phyloP scores from a whole-genome alignment of 2,329 filamentous ascomycete genomes.

The Colletotrichum melonis region DNA sequence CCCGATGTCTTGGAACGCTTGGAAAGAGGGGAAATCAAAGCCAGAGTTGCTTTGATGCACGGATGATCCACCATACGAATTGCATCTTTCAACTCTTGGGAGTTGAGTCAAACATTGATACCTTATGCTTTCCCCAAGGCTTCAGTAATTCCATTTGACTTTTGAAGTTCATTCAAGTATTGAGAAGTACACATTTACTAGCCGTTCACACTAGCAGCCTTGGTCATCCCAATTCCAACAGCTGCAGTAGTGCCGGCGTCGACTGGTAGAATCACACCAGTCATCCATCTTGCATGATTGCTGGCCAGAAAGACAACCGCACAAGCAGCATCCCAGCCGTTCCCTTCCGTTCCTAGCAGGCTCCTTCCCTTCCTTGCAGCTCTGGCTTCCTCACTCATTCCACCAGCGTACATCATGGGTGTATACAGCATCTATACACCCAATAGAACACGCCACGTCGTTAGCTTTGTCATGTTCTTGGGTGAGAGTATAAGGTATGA shows the following conservation, averaged over 20 bases:
- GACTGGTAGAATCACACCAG: constrained; percentile 52
- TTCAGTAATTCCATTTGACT: not conserved
- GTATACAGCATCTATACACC: constrained; percentile 55
- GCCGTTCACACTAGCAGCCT: constrained; percentile 42
- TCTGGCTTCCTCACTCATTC: constrained; percentile 52
- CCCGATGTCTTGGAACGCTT: constrained; percentile 46
- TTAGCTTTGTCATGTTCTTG: not conserved
- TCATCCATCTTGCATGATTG: constrained; percentile 56
- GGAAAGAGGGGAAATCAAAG: constrained; percentile 48
- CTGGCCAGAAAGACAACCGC: constrained; percentile 53
- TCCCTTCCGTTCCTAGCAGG: constrained; percentile 54
- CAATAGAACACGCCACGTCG: not conserved
- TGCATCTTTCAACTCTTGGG: not conserved
- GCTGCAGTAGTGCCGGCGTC: constrained; percentile 54
- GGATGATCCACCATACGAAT: constrained; percentile 2
- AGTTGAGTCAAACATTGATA: no score
- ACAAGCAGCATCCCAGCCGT: constrained; percentile 54
- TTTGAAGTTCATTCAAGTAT: not conserved
- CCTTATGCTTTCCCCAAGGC: no score
- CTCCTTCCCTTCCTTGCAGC: constrained; percentile 51
- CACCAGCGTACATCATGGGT: constrained; percentile 55
- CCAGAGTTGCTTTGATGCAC: constrained; percentile 38
- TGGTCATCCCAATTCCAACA: constrained; percentile 38
- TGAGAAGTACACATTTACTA: not conserved
- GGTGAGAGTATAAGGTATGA: not conserved